These are phyloP conservation scores for Cordyceps militaris DNA, from an alignment of 2,329 filamentous ascomycete species.

Conservation along the genomic window DNA sequence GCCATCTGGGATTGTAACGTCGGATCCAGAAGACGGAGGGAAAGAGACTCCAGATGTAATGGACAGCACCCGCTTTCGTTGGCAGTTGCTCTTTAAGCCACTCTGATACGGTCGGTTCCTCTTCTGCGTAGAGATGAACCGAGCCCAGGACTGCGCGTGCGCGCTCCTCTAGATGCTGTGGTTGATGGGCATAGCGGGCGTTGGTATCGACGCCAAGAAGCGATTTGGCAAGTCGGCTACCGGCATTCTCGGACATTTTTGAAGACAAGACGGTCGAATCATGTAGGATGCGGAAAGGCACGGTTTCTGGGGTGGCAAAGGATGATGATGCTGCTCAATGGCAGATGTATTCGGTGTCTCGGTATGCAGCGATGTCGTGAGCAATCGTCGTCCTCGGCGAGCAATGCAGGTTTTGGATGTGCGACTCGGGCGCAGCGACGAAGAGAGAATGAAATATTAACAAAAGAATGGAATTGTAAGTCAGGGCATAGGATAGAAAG, in stretches of 20 bases:
- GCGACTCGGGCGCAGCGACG: not conserved
- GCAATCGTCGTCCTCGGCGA: not conserved
- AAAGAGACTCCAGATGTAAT: conserved; percentile 50
- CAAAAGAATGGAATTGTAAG: not conserved
- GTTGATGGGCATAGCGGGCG: conserved; percentile 22
- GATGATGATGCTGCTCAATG: not conserved
- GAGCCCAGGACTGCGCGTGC: conserved; percentile 21
- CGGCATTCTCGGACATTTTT: not conserved
- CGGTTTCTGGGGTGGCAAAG: not conserved
- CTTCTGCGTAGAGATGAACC: conserved; percentile 44
- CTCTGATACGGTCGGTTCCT: conserved; percentile 58
- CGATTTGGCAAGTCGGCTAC: conserved; percentile 17
- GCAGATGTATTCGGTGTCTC: not conserved
- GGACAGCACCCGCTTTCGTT: conserved; percentile 32
- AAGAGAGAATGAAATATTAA: not conserved
- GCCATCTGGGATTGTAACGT: conserved; percentile 66
- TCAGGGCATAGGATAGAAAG: not conserved
- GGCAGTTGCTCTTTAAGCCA: conserved; percentile 54
- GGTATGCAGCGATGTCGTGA: conserved; percentile 4
- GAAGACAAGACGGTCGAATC: not conserved
- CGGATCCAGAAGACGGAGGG: conserved; percentile 63
- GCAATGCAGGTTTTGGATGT: not conserved
- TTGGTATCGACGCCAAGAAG: conserved; percentile 27
- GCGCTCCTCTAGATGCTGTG: conserved; percentile 20
- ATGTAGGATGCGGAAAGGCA: not conserved